Conservation (phyloP, 2,329 filamentous ascomycete genomes). For the Fusarium scirpi region DNA sequence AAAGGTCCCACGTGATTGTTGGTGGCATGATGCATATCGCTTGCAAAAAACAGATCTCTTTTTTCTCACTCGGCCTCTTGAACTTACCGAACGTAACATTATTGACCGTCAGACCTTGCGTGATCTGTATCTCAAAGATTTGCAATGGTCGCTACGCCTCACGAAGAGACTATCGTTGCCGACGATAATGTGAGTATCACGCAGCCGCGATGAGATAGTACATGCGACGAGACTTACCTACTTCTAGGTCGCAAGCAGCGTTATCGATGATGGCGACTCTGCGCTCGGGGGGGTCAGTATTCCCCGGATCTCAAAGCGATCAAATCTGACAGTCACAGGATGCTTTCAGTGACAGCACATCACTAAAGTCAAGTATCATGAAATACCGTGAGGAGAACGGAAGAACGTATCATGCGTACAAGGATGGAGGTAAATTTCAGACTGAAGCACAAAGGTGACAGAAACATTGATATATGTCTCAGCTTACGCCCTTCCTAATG, state of each 20-base stretch:
- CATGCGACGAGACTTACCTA: neutral
- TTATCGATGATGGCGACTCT: neutral
- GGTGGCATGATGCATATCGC: neutral
- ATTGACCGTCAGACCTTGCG: neutral
- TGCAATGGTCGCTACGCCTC: neutral
- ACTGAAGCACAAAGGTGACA: neutral
- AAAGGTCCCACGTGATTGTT: neutral
- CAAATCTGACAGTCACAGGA: neutral
- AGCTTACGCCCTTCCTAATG: conserved; percentile 32
- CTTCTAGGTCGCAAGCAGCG: neutral
- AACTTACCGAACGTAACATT: neutral
- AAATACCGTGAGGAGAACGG: neutral
- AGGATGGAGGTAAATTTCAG: conserved; percentile 1
- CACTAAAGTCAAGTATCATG: neutral
- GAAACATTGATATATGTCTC: neutral
- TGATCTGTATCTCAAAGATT: fast-evolving
- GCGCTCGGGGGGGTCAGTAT: neutral
- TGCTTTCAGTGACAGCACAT: neutral
- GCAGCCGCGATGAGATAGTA: neutral
- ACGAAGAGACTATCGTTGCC: neutral
- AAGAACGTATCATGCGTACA: conserved; percentile 16
- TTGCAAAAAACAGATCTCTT: neutral
- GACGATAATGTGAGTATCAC: neutral
- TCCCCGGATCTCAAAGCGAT: fast-evolving
- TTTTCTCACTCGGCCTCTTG: too few relatives aligned